phyloP scores from a whole-genome alignment of 768 basidiomycete genomes.

The Hydnomerulius pinastri region DNA sequence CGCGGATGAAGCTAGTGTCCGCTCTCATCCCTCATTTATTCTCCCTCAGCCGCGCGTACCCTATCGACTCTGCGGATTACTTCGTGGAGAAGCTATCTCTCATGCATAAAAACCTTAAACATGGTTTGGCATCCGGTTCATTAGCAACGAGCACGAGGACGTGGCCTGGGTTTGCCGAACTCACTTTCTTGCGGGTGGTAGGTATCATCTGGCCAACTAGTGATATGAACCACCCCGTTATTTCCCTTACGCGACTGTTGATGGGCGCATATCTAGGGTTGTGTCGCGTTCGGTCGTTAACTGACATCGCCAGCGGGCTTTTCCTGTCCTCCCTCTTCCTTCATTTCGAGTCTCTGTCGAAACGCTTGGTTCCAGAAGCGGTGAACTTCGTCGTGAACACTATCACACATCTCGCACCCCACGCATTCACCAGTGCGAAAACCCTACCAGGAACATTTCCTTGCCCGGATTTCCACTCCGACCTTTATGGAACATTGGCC shows the following conservation, averaged over 20 bases:
- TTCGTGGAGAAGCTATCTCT: constrained; percentile 81
- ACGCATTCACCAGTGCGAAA: constrained; percentile 43
- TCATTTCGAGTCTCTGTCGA: constrained; percentile 84
- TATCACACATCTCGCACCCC: constrained; percentile 74
- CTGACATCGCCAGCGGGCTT: constrained; percentile 81
- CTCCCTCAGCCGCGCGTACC: constrained; percentile 78
- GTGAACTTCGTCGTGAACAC: constrained; percentile 77
- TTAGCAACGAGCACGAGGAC: constrained; percentile 66
- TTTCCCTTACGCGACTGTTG: constrained; percentile 83
- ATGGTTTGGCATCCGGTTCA: constrained; percentile 74
- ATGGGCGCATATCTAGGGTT: constrained; percentile 92
- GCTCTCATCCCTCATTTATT: constrained; percentile 76
- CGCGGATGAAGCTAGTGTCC: constrained; percentile 61
- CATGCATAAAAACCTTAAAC: constrained; percentile 93
- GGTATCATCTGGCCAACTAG: constrained; percentile 91
- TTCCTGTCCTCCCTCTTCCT: constrained; percentile 85
- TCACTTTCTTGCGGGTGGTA: constrained; percentile 76
- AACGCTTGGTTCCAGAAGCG: constrained; percentile 87
- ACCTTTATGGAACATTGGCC: constrained; percentile 41
- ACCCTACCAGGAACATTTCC: constrained; percentile 73
- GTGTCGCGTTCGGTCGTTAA: constrained; percentile 70
- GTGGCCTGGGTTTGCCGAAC: constrained; percentile 86
- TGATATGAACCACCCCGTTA: constrained; percentile 88
- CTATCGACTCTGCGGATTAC: constrained; percentile 73
- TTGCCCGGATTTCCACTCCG: constrained; percentile 65